Percentiles rank a stretch among this genome's conserved stretches.
Evolutionary conservation across 345 rosid species (phyloP).

Genomic region (Noccaea bulbosa): DNA sequence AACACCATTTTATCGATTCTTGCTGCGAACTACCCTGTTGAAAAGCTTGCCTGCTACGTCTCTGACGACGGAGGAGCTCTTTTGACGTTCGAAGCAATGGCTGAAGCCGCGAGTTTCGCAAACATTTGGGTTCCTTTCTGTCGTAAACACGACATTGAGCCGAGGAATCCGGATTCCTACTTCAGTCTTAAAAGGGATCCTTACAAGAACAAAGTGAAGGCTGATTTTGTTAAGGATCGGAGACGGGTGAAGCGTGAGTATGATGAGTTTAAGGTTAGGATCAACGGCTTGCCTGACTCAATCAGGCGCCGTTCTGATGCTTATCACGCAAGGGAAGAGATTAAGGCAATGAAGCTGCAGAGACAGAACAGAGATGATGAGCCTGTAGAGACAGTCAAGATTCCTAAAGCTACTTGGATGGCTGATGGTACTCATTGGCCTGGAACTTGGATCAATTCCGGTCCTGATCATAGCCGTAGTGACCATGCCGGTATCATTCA

Average conservation of each 20-base stretch:
- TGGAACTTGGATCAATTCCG: conserved; percentile 80
- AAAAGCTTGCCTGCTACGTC: conserved; percentile 96
- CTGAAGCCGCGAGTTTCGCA: conserved; percentile 98
- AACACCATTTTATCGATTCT: conserved; percentile 94
- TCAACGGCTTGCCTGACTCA: conserved; percentile 87
- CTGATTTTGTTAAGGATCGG: conserved; percentile 93
- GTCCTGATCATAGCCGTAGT: conserved; percentile 78
- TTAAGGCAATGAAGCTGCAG: conserved; percentile 93
- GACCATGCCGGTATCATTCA: conserved; percentile 97
- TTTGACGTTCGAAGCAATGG: conserved; percentile 98
- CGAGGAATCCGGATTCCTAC: conserved; percentile 94
- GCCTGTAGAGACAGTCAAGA: conserved; percentile 74
- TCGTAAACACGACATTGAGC: conserved; percentile 90
- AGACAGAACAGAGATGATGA: conserved; percentile 76
- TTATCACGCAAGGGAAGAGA: conserved; percentile 91
- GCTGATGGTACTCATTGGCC: conserved; percentile 99
- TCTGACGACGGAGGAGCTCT: conserved; percentile 99
- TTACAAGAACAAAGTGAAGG: conserved; percentile 85
- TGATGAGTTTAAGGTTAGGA: conserved; percentile 97
- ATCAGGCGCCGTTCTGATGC: conserved; percentile 98
- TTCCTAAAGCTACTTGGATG: conserved; percentile 99
- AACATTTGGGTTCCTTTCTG: conserved; percentile 96
- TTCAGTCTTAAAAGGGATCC: conserved; percentile 96
- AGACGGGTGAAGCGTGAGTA: conserved; percentile 96
- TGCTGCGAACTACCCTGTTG: conserved; percentile 92